Evolutionary conservation across 352 stramenopile genomes (phyloP), one percentile per base, ranked within the genome.

Genomic region (Pythium rhizo-oryzae): DNA sequence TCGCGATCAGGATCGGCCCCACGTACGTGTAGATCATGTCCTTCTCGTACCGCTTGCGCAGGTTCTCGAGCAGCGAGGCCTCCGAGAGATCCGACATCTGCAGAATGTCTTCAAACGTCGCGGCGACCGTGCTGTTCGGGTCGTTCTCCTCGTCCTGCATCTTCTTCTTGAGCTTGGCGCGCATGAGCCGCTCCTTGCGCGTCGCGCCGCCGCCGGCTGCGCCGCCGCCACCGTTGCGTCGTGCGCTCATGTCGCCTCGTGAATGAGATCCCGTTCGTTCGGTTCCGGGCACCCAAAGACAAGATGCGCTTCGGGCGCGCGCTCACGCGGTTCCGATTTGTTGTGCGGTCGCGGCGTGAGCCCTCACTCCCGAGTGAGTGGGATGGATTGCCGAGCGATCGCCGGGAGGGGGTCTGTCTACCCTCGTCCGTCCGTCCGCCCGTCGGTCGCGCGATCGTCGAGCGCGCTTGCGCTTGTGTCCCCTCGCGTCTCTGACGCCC

Each of bases 21-120:
- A 98, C 92, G 69, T 96, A 97, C 64, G 95, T 98, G 80, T 98
- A 98, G 69, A 98, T 98, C 57, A 90, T 65, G 70, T 98, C 88
- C 55, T 95, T 83, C 59, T 97, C 89, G 81, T 97, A 98, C n/a
- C 94, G 90, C 44, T 80, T 78, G 25, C 89, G 81, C 60, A 98
- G 71, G 57, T 96, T 97, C 6, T 89, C 82, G 51, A 98, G 79
- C 71, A 98, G 82, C 56, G 91, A 96, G 28, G 84, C 75, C 75
- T 98, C 92, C 51, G 87, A 97, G 57, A 97, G 74, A 62, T 96
- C 90, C 54, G 83, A 92, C 85, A 97, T 94, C 64, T 95, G 87
- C 71, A 97, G 56, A 67, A 97, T 93, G 79, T 97, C 89, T 72
- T 96, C 89, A 72, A 92, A 91, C 53, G 84, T 91, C 25, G 72